Evolutionary conservation across 495 filamentous ascomycete genomes (phyloP), one percentile per base, ranked within the genome.

Genomic region (Penicillium arizonense): DNA sequence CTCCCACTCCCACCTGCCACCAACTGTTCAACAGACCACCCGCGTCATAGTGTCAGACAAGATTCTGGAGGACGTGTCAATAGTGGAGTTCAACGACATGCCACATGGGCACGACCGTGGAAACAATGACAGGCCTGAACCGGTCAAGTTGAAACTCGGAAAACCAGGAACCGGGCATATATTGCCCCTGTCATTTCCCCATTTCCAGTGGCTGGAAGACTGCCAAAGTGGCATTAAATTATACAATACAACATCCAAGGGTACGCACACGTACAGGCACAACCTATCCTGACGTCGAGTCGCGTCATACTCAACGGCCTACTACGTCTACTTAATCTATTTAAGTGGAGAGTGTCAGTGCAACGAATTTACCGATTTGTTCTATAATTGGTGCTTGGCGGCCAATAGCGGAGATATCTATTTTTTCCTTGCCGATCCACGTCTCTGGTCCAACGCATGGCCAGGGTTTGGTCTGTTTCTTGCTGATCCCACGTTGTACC

Each of bases 311-410:
- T 33, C 47, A 56, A 53, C 50, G 38, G 53, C 50, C 47, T 58
- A 2, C 28, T 56, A 62, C 62, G 58, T 62, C 58, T 46, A 53
- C 32, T 59, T 59, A 62, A 62, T 59, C 32, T 65, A 65, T 62
- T 55, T 59, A 48, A 53, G 59, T 57, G 58, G 56, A 45, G 35
- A 21, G 3, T 21, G 24, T 46, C 55, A 35, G 39, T 47, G 57
- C 45, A 45, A 50, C 38, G 51, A 57, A 39, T 57, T 50, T 26
- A 26, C 44, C 50, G 46, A 43, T 10, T 13, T 14, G 14, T 24
- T 35, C 1, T 28, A 13, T 58, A 48, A 64, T 64, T 64, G 57
- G 61, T 20, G 33, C 28, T 4, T 57, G 48, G 28, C 28, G 26
- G 24, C 16, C 9, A 10, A 6, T 13, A 14, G 33, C n/a, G 23